Percentiles rank a stretch among this genome's conserved stretches.
These are phyloP conservation scores for Phytophthora cactorum DNA, from an alignment of 352 stramenopile species.

Conservation along the genomic window DNA sequence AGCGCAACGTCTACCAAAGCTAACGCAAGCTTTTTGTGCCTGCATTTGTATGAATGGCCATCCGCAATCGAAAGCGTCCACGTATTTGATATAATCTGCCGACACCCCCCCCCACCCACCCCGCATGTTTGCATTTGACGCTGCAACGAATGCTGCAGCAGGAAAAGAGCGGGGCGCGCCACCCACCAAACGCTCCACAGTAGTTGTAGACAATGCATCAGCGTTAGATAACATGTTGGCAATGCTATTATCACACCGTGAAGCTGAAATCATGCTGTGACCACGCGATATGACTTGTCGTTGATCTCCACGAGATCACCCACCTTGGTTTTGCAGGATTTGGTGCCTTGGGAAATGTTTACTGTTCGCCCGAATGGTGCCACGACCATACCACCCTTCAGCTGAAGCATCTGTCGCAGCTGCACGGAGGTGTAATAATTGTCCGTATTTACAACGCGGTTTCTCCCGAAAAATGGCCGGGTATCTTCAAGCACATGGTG, in stretches of 20 bases:
- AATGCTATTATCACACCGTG: not conserved
- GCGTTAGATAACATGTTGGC: not conserved
- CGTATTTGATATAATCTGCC: not conserved
- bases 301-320: not conserved
- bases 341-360: not conserved
- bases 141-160: not conserved
- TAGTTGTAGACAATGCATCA: not conserved
- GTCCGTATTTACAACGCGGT: too few species aligned
- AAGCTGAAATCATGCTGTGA: not conserved
- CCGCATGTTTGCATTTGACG: not conserved
- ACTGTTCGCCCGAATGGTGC: not conserved
- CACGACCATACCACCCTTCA: conserved; percentile 1
- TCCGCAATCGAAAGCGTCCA: not conserved
- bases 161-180: not conserved
- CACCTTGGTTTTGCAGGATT: not conserved
- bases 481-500: too few species aligned
- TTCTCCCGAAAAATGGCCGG: too few species aligned
- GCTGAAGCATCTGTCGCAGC: not conserved
- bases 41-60: not conserved
- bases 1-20: not conserved
- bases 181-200: not conserved
- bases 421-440: conserved; percentile 3
- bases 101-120: not conserved
- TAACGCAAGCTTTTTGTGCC: not conserved
- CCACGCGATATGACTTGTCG: not conserved